phyloP scores from a whole-genome alignment of 345 rosid species.

The Brassica cretica region DNA sequence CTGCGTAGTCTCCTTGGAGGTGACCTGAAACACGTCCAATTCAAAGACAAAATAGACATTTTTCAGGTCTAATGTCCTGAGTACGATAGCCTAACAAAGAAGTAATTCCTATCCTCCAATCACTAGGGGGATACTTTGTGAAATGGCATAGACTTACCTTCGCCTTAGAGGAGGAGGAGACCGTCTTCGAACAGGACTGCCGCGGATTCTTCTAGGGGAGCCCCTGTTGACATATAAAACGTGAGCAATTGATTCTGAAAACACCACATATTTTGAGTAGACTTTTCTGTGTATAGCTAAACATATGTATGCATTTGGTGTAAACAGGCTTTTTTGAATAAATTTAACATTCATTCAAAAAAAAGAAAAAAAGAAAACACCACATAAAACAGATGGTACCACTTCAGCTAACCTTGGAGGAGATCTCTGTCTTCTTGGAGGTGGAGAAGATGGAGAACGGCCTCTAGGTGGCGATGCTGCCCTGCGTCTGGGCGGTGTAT shows the following conservation, averaged over 20 bases:
- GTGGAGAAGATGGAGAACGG: conserved; percentile 46
- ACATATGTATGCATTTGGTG: too few relatives aligned
- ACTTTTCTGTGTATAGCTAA: too few relatives aligned
- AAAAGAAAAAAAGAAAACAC: background rate
- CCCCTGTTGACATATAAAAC: conserved; percentile 46
- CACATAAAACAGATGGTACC: conserved; percentile 14
- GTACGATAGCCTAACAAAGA: background rate
- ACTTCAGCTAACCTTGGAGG: conserved; percentile 65
- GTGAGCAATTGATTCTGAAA: background rate
- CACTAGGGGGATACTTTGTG: background rate
- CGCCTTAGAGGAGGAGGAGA: conserved; percentile 93
- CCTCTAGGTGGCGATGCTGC: conserved; percentile 43
- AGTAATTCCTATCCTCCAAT: background rate
- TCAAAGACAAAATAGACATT: background rate
- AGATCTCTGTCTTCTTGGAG: conserved; percentile 72
- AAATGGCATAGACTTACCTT: conserved; percentile 49
- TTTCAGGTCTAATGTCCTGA: background rate
- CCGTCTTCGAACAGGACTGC: conserved; percentile 85
- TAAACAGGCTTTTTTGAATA: too few relatives aligned
- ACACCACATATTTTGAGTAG: conserved; percentile 1
- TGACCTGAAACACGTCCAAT: conserved; percentile 49
- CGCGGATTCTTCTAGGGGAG: conserved; percentile 86
- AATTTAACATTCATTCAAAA: too few relatives aligned
- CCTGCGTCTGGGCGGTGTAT: conserved; percentile 75
- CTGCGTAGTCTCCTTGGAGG: conserved; percentile 83